Percentiles rank a stretch among this genome's conserved stretches.
Conservation (phyloP, 768 basidiomycete genomes). For the Lentinula boryana region DNA sequence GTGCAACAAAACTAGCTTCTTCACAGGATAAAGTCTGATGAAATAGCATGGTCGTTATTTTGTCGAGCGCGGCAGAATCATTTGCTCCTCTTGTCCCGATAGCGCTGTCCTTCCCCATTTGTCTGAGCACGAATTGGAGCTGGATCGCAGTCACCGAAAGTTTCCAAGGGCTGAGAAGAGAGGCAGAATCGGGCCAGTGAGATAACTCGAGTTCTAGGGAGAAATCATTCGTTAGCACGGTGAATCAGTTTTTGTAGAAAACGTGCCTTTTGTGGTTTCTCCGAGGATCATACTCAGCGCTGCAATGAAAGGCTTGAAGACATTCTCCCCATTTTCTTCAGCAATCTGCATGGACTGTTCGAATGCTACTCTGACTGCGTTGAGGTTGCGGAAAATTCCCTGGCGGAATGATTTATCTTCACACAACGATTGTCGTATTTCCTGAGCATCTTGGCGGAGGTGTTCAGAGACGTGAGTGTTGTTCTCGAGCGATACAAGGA, state of each 20-base stretch:
- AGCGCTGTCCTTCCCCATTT: constrained; percentile 60
- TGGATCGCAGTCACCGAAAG: constrained; percentile 77
- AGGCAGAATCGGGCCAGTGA: constrained; percentile 57
- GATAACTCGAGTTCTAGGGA: constrained; percentile 40
- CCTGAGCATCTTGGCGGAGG: constrained; percentile 40
- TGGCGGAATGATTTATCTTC: constrained; percentile 64
- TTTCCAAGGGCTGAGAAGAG: constrained; percentile 77
- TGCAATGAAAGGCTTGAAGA: constrained; percentile 58
- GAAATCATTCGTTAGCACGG: constrained; percentile 1
- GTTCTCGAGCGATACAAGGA: constrained; percentile 66
- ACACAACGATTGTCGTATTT: constrained; percentile 55
- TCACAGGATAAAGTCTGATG: constrained; percentile 70
- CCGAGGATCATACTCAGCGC: constrained; percentile 64
- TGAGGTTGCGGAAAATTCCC: constrained; percentile 71
- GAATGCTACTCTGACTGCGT: constrained; percentile 63
- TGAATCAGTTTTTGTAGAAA: neutral
- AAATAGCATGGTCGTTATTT: constrained; percentile 61
- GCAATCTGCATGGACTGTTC: constrained; percentile 53
- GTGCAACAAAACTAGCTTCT: constrained; percentile 80
- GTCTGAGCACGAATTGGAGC: constrained; percentile 69
- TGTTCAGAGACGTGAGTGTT: constrained; percentile 45
- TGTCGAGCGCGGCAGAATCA: constrained; percentile 53
- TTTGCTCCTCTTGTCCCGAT: constrained; percentile 40
- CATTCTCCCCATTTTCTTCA: constrained; percentile 36
- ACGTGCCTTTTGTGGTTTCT: constrained; percentile 55